phyloP scores from a whole-genome alignment of 1,139 yeast species.

The Protomyces arabidopsidicola region DNA sequence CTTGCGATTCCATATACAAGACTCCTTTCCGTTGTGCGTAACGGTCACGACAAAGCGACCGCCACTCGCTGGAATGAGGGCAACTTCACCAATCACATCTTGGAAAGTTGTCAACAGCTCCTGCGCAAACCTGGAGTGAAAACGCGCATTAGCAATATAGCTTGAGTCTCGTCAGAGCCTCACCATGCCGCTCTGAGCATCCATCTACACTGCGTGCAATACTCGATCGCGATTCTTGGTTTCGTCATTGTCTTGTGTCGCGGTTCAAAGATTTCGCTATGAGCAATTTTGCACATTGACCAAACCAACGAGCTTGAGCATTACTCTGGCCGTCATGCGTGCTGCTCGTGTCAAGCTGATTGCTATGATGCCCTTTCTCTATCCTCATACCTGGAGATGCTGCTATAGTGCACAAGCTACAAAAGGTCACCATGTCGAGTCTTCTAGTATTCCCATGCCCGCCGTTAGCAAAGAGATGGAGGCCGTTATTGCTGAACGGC shows the following conservation, averaged over 20 bases:
- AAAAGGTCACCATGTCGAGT: too few species aligned
- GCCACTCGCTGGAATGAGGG: constrained; percentile 50
- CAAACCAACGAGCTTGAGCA: too few species aligned
- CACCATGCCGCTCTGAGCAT: constrained; percentile 65
- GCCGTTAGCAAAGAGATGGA: background rate
- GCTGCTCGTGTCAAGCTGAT: background rate
- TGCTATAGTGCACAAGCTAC: background rate
- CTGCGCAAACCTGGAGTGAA: constrained; percentile 39
- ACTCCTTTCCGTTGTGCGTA: constrained; percentile 31
- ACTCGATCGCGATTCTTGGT: constrained; percentile 22
- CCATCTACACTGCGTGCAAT: constrained; percentile 50
- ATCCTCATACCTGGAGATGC: background rate
- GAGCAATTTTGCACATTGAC: too few species aligned
- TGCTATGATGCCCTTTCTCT: background rate
- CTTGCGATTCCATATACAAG: constrained; percentile 53
- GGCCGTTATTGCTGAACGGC: background rate
- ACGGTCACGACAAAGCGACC: constrained; percentile 52
- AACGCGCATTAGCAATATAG: too few species aligned
- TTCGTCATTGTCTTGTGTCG: background rate
- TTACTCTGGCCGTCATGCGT: background rate
- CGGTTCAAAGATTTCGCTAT: background rate
- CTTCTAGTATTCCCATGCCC: too few species aligned
- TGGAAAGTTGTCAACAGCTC: constrained; percentile 60
- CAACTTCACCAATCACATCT: constrained; percentile 50
- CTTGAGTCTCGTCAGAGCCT: background rate